Percentiles rank a stretch among this genome's conserved stretches.
These are phyloP conservation scores for Dryas octopetala DNA, from an alignment of 306 rosid genomes.

Conservation along the genomic window DNA sequence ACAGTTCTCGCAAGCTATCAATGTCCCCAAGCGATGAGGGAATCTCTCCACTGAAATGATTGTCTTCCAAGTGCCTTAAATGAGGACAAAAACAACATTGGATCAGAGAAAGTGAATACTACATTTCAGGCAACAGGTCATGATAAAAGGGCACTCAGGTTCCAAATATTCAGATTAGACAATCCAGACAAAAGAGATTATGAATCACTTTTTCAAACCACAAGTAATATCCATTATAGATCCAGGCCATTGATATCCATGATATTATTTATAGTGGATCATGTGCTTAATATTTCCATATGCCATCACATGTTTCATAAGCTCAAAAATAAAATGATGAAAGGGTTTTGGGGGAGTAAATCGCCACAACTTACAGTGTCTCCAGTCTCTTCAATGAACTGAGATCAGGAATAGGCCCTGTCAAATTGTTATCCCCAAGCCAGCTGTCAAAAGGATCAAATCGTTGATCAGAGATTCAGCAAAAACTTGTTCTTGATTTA, in stretches of 20 bases:
- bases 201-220: constrained; percentile 15
- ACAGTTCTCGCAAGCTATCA: constrained; percentile 67
- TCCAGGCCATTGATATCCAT: constrained; percentile 14
- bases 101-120: constrained; percentile 17
- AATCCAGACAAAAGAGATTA: constrained; percentile 7
- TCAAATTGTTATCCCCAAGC: constrained; percentile 81
- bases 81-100: constrained; percentile 8
- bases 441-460: constrained; percentile 47
- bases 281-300: constrained; percentile 2
- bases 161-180: constrained; percentile 24
- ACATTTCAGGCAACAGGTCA: constrained; percentile 12
- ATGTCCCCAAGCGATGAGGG: constrained; percentile 72
- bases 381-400: constrained; percentile 59
- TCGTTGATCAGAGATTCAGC: constrained; percentile 29
- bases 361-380: constrained; percentile 63
- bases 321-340: constrained; percentile 9
- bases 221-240: neutral
- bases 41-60: constrained; percentile 73
- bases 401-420: constrained; percentile 80
- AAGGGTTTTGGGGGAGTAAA: neutral
- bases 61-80: constrained; percentile 79
- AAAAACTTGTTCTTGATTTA: constrained; percentile 7
- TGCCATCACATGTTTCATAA: constrained; percentile 8
- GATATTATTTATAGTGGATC: neutral
- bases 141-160: constrained; percentile 20